Percentiles rank a stretch among this genome's conserved stretches.
phyloP scores from a whole-genome alignment of 768 basidiomycete genomes.

The Tremella fuciformis region DNA sequence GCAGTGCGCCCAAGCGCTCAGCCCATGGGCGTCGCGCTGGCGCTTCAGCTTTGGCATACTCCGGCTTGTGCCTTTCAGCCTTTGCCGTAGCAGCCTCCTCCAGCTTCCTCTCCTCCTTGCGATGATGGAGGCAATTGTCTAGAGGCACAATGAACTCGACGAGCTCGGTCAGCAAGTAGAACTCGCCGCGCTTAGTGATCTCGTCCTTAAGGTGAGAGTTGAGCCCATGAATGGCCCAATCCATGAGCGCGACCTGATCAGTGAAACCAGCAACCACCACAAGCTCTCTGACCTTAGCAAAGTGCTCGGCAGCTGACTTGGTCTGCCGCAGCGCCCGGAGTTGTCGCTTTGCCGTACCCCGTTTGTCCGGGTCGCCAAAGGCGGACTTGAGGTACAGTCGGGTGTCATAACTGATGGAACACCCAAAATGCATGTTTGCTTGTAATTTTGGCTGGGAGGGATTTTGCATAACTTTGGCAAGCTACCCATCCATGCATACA shows the following conservation, averaged over 20 bases:
- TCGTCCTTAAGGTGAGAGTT: conserved; percentile 12
- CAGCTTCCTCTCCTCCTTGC: conserved; percentile 2
- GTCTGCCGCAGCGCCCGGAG: neutral
- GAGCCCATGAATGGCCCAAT: neutral
- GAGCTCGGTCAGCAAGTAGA: neutral
- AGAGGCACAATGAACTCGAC: conserved; percentile 11
- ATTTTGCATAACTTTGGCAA: no score
- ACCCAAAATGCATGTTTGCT: no score
- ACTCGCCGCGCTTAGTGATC: neutral
- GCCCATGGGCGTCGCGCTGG: neutral
- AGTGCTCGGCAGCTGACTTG: neutral
- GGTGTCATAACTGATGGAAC: no score
- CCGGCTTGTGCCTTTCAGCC: neutral
- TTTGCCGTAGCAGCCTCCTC: neutral
- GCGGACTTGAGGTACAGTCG: neutral
- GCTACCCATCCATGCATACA: no score
- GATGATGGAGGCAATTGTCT: conserved; percentile 4
- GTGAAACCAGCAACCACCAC: neutral
- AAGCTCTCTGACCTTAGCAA: neutral
- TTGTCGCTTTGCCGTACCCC: neutral
- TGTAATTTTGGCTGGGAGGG: no score
- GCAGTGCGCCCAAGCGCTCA: neutral
- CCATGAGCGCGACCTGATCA: neutral
- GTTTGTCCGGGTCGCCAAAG: conserved; percentile 10
- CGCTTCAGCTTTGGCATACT: neutral